Evolutionary conservation across 2,329 filamentous ascomycete genomes (phyloP), one percentile per base, ranked within the genome.

Genomic region (Tolypocladium ophioglossoides): DNA sequence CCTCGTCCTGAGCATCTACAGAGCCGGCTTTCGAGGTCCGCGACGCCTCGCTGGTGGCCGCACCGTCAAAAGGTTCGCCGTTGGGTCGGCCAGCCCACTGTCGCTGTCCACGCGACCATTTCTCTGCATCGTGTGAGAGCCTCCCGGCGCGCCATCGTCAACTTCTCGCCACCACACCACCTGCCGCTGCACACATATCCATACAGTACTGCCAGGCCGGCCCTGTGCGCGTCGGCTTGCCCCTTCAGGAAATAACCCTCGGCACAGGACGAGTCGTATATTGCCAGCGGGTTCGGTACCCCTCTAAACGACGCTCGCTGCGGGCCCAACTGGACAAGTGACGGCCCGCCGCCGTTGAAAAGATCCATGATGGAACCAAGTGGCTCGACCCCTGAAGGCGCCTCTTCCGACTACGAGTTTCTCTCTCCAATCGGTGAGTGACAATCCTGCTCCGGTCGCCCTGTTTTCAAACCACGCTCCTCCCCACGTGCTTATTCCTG

Each of bases 391-490:
- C 73, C 71, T 71, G 73, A 66, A 66, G 71, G 72, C 69, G 70
- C 69, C 61, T 69, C 71, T 57, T 74, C 72, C 58, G 63, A 64
- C 59, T 63, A 65, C 55, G 66, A 70, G 58, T 78, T 74, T 69
- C 72, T 82, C 61, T 72, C 70, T 63, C 79, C 78, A 68, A 78
- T 81, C 69, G 79, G 79, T 81, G 69, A 76, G 78, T 71, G 4
- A 32, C 44, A 10, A 62, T 56, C 61, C 62, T 62, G 61, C 68
- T 64, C 60, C 59, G 61, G 57, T 57, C 59, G 62, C 60, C 62
- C 59, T 63, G 57, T 56, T 61, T 47, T 51, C 41, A 61, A 59
- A 62, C 61, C 77, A 75, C 75, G 74, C 72, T 71, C 61, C 72
- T 71, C 61, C 66, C 68, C 72, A 72, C 73, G 78, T 78, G 73